Base-by-base conservation (phyloP, 495 filamentous ascomycete genomes). In the Achaetomiella virescens region DNA sequence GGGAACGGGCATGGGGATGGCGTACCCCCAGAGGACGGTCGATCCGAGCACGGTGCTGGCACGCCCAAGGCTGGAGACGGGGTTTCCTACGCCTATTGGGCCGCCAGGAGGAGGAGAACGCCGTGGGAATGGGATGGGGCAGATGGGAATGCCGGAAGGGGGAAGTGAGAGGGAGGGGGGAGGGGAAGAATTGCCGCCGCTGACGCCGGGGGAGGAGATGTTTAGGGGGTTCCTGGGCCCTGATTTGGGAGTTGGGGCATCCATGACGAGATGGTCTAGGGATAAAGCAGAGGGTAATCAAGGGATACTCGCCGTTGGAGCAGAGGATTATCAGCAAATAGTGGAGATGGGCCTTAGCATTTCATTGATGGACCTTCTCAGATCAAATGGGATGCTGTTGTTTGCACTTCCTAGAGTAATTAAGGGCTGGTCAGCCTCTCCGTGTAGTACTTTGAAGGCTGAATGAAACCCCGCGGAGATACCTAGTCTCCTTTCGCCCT, bases 161-260 rank as follows among this genome's bases (percentile, higher is more conserved):
- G 38, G 20, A 1, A n/a, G 20, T 0, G 43, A 17, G 6, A 22
- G 29, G 43, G n/a, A n/a, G n/a, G 49, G 15, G 2, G 50, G 27
- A 12, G 35, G 17, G 1, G 49, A 36, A 0, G 49, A 35, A 29
- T 22, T 47, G 14, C 41, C 31, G 55, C 52, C 58, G 11, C 29
- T 61, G 53, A 61, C 58, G 48, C 53, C 53, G 24, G 58, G 48
- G 7, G 58, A 61, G 36, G 54, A 43, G 27, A 27, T 43, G 53
- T 33, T 61, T 35, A 48, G 43, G 47, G 54, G 37, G 25, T 48
- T 61, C 15, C 37, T 61, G 48, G 24, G 47, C 2, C 18, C 42
- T 20, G 48, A 60, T 38, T 14, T 60, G 27, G 33, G 45, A 57
- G 0, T 49, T 55, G 44, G 42, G 42, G 33, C 27, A 45, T 50